phyloP scores from a whole-genome alignment of 2,329 filamentous ascomycete species.

The Aureobasidium pullulans region DNA sequence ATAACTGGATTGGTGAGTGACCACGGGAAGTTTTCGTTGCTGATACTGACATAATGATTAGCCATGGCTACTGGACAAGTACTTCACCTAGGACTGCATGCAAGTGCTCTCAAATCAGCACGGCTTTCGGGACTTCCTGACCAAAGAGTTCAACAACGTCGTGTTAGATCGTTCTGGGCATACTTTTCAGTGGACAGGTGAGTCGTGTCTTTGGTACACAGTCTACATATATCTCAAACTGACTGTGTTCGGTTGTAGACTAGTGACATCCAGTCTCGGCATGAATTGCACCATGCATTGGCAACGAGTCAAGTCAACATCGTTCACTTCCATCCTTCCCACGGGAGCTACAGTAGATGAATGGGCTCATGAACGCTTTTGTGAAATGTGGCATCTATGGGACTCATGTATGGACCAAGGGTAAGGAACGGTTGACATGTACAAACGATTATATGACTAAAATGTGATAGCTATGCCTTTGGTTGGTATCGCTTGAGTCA shows the following conservation, averaged over 20 bases:
- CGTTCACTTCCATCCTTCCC: not conserved
- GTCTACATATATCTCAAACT: too few species aligned
- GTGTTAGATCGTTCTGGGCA: not conserved
- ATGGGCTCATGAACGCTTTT: not conserved
- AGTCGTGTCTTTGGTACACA: too few species aligned
- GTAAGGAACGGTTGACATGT: not conserved
- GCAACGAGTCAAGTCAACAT: not conserved
- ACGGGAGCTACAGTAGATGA: not conserved
- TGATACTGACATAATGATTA: too few species aligned
- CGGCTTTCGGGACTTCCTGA: not conserved
- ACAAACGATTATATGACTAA: not conserved
- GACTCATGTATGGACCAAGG: constrained; percentile 1
- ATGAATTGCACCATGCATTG: constrained; percentile 2
- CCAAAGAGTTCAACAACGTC: not conserved
- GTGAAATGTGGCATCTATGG: not conserved
- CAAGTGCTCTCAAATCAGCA: not conserved
- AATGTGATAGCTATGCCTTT: not conserved
- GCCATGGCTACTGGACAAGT: not conserved
- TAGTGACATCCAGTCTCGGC: not conserved
- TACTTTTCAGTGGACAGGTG: not conserved
- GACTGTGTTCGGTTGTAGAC: not conserved
- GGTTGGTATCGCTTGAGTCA: not conserved
- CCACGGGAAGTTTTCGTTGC: too few species aligned
- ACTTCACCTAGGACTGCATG: not conserved
- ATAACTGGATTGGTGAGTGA: not conserved